These are phyloP conservation scores for Tagetes erecta DNA, from an alignment of 129 eudicot species.

Conservation along the genomic window DNA sequence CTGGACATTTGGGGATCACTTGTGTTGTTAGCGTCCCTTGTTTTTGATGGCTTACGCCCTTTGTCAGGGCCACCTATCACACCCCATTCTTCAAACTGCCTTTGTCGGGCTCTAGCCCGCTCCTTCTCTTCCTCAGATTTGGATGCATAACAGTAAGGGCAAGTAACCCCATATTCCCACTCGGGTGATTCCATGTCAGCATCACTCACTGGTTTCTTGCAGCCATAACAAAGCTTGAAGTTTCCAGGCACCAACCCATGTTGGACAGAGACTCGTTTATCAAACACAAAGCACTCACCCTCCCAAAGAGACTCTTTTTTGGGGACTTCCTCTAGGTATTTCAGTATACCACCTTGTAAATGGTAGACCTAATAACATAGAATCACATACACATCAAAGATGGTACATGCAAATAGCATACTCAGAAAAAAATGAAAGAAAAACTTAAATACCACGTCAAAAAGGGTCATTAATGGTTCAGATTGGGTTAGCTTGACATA, in stretches of 20 bases:
- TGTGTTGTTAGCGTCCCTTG: conserved; percentile 23
- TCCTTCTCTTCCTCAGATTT: conserved; percentile 95
- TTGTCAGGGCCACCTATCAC: conserved; percentile 95
- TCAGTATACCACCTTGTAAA: conserved; percentile 85
- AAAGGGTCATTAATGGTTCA: background rate
- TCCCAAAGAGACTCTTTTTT: conserved; percentile 79
- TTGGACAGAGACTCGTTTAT: conserved; percentile 87
- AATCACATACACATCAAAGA: conserved; percentile 3
- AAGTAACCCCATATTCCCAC: conserved; percentile 78
- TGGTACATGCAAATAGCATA: background rate
- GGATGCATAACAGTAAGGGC: conserved; percentile 69
- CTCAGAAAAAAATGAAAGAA: background rate
- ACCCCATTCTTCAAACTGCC: conserved; percentile 83
- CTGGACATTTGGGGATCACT: conserved; percentile 39
- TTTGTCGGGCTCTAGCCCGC: conserved; percentile 90
- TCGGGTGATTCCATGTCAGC: conserved; percentile 84
- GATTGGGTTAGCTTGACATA: background rate
- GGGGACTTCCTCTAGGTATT: conserved; percentile 89
- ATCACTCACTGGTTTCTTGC: conserved; percentile 88
- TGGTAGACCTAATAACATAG: conserved; percentile 64
- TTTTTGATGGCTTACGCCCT: conserved; percentile 61
- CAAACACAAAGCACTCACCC: conserved; percentile 97
- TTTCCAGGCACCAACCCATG: conserved; percentile 87
- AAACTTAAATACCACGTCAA: background rate
- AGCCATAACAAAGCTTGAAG: conserved; percentile 90